A percentile compares a stretch with the other conserved stretches of the same genome.
These are phyloP conservation scores for Yamadazyma jaroonii DNA, from an alignment of 1,139 yeast species.

Conservation along the genomic window DNA sequence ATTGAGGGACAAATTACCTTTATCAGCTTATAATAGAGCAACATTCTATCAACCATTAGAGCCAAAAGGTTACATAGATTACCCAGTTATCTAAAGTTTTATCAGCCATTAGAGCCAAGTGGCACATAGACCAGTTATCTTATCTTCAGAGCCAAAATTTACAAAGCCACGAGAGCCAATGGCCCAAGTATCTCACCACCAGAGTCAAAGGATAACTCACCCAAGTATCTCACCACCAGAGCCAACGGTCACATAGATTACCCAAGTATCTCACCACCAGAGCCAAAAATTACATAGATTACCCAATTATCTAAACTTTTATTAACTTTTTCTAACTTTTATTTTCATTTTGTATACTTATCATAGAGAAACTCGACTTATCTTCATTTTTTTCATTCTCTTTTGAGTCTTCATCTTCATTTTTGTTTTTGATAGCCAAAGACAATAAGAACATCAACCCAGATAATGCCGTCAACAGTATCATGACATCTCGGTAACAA, in stretches of 20 bases:
- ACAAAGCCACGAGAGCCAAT: no score
- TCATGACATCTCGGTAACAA: conserved; percentile 10
- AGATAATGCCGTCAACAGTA: conserved; percentile 11
- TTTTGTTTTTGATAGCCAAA: conserved; percentile 11
- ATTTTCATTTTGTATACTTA: conserved; percentile 2
- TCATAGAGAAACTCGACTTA: background rate
- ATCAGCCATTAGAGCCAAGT: no score
- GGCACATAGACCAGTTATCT: no score
- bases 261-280: no score
- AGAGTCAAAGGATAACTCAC: no score
- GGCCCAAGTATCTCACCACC: no score
- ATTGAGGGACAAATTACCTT: conserved; percentile 18
- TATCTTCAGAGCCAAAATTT: no score
- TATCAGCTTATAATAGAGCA: conserved; percentile 20
- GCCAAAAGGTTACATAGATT: conserved; percentile 10
- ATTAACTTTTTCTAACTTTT: background rate
- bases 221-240: no score
- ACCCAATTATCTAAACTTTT: conserved; percentile 1
- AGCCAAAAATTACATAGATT: no score
- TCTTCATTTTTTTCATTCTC: background rate
- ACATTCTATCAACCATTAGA: conserved; percentile 19
- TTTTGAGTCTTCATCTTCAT: conserved; percentile 4
- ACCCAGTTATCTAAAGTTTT: conserved; percentile 1
- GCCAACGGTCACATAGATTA: no score
- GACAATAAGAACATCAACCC: conserved; percentile 14